Evolutionary conservation across 371 early-diverging fungal genomes (phyloP).

Genomic region (Lichtheimia hyalospora): DNA sequence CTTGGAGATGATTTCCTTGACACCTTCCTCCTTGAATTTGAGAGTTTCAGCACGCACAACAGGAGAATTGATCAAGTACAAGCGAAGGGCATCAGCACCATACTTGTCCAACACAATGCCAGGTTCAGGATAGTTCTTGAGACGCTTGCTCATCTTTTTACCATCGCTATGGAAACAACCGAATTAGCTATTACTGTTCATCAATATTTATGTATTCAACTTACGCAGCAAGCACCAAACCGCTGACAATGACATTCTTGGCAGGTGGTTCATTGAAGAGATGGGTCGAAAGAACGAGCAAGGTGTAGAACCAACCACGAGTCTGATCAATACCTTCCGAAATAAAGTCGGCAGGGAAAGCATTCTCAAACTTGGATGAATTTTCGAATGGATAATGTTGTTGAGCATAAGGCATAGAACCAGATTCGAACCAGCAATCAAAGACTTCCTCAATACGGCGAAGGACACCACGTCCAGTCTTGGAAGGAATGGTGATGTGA

Average conservation of each 20-base stretch:
- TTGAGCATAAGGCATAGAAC: constrained; percentile 99
- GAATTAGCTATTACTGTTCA: not conserved
- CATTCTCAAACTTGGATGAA: constrained; percentile 76
- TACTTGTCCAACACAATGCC: constrained; percentile 83
- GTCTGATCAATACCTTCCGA: constrained; percentile 99
- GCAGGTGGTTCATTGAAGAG: constrained; percentile 98
- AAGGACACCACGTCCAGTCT: constrained; percentile 87
- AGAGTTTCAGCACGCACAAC: constrained; percentile 99
- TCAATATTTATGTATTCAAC: constrained; percentile 14
- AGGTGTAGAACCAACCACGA: constrained; percentile 99
- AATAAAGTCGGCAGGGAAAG: constrained; percentile 99
- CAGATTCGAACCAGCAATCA: constrained; percentile 99
- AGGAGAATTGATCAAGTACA: constrained; percentile 99
- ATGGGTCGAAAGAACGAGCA: constrained; percentile 98
- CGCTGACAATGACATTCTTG: constrained; percentile 99
- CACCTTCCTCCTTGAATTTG: constrained; percentile 98
- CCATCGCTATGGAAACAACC: constrained; percentile 74
- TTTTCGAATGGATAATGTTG: constrained; percentile 99
- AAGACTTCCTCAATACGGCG: constrained; percentile 98
- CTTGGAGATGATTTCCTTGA: constrained; percentile 94
- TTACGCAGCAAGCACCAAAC: constrained; percentile 94
- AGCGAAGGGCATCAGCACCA: constrained; percentile 98
- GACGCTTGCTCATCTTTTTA: constrained; percentile 99
- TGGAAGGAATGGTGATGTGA: constrained; percentile 95
- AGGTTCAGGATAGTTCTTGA: constrained; percentile 99